phyloP scores from a whole-genome alignment of 2,329 filamentous ascomycete species.

The Neurospora sp. region DNA sequence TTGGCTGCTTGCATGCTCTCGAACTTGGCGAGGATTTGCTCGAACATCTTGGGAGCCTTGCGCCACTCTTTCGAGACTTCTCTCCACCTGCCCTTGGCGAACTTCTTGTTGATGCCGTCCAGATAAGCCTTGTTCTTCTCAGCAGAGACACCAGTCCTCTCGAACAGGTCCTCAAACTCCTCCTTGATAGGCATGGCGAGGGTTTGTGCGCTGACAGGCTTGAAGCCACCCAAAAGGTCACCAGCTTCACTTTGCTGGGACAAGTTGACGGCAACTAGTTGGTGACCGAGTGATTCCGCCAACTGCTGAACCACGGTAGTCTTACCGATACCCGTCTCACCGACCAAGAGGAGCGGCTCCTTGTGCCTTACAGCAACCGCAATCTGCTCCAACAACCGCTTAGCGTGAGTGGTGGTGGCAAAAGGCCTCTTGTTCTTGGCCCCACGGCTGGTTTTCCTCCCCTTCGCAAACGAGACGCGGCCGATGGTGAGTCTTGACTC shows the following conservation, averaged over 20 bases:
- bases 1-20: slow-evolving; percentile 31
- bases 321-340: slow-evolving; percentile 97
- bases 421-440: slow-evolving; percentile 57
- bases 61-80: slow-evolving; percentile 78
- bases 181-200: slow-evolving; percentile 85
- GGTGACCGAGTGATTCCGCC: slow-evolving; percentile 72
- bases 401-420: slow-evolving; percentile 78
- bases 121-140: slow-evolving; percentile 84
- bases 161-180: slow-evolving; percentile 84
- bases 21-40: slow-evolving; percentile 52
- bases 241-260: slow-evolving; percentile 96
- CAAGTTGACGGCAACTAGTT: slow-evolving; percentile 84
- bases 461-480: slow-evolving; percentile 52
- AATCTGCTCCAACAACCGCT: slow-evolving; percentile 79
- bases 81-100: slow-evolving; percentile 79
- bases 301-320: slow-evolving; percentile 93
- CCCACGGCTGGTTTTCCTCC: slow-evolving; percentile 39
- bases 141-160: slow-evolving; percentile 71
- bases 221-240: slow-evolving; percentile 93
- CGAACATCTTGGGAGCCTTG: slow-evolving; percentile 81
- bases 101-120: slow-evolving; percentile 66
- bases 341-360: slow-evolving; percentile 92
- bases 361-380: slow-evolving; percentile 68
- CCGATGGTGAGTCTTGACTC: slow-evolving; percentile 53
- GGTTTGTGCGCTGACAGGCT: slow-evolving; percentile 83